Evolutionary conservation across 805 yeast genomes (phyloP), one percentile per base, ranked within the genome.

Genomic region (Cyberlindnera euphorbiae): DNA sequence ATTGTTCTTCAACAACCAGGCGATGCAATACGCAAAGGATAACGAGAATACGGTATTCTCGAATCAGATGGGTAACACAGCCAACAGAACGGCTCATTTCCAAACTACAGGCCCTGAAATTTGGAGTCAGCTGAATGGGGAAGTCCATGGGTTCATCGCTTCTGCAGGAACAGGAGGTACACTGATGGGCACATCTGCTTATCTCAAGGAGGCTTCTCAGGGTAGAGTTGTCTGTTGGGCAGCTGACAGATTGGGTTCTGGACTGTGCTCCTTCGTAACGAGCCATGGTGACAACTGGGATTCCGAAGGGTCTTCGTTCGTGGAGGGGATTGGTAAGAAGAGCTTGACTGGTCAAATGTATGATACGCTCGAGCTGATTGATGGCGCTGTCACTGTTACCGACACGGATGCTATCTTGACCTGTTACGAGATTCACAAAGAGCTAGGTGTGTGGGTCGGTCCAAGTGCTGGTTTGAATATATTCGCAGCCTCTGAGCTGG

Each of bases 111-210:
- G 87, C 0, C 93, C 94, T 3, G 95, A 84, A 50, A 80, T 84
- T 9, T 79, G 73, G 71, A 41, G 58, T 10, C 94, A 85, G 53
- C 67, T 75, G 57, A 36, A 43, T 1, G 71, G 72, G 5, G 44
- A 58, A 5, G 44, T 84, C 4, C 84, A 80, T 53, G 77, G 67
- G 30, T 83, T 84, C 53, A 71, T 83, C 16, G 69, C 79, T 5
- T 89, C 90, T 1, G 79, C 88, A 6, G 95, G 95, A 3, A 84
- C 95, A 0, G 94, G 83, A 31, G 95, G 95, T 43, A 84, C 95
- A 5, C 79, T 85, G 28, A 62, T 82, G 15, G 95, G 95, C 29
- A 79, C 80, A 28, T 69, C 87, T 3, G 62, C 64, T 39, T 85
- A 63, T 55, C 67, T 84, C 46, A 81, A 74, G 50, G 77, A 71